These are phyloP conservation scores for Corynascus novoguineensis DNA, from an alignment of 495 filamentous ascomycete genomes.

Conservation along the genomic window DNA sequence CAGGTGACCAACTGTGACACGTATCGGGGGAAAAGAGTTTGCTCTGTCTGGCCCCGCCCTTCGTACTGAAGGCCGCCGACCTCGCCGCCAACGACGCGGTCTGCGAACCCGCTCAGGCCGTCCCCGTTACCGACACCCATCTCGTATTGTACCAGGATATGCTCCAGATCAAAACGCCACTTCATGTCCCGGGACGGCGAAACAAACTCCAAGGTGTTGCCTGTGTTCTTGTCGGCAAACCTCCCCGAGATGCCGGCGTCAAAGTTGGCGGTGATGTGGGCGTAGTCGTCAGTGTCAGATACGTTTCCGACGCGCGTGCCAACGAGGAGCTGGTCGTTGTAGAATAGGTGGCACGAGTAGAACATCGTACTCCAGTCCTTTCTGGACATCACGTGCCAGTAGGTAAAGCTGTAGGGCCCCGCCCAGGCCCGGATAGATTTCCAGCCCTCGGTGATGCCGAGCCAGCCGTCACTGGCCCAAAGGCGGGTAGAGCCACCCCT, in stretches of 20 bases:
- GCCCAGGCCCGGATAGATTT: not conserved
- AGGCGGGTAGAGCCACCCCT: not conserved
- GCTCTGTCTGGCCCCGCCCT: not conserved
- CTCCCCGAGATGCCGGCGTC: not conserved
- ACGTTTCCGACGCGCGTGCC: not conserved
- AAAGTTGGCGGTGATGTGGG: not conserved
- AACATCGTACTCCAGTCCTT: not conserved
- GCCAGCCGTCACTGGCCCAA: not conserved
- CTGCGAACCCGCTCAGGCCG: not conserved
- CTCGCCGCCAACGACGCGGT: not conserved
- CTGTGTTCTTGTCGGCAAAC: not conserved
- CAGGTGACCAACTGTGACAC: not conserved
- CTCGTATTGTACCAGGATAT: not conserved
- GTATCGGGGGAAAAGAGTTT: not conserved
- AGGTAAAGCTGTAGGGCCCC: not conserved
- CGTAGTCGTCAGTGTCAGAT: not conserved
- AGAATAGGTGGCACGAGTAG: not conserved
- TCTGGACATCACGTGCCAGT: not conserved
- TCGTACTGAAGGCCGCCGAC: not conserved
- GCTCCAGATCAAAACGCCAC: not conserved
- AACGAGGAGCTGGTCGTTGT: not conserved
- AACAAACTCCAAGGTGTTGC: not conserved
- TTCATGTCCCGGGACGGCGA: not conserved
- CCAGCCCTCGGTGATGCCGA: not conserved
- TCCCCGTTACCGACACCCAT: not conserved